Percentiles rank a stretch among this genome's conserved stretches.
These are phyloP conservation scores for Coemansia pectinata DNA, from an alignment of 192 early-diverging fungal species.

Conservation along the genomic window DNA sequence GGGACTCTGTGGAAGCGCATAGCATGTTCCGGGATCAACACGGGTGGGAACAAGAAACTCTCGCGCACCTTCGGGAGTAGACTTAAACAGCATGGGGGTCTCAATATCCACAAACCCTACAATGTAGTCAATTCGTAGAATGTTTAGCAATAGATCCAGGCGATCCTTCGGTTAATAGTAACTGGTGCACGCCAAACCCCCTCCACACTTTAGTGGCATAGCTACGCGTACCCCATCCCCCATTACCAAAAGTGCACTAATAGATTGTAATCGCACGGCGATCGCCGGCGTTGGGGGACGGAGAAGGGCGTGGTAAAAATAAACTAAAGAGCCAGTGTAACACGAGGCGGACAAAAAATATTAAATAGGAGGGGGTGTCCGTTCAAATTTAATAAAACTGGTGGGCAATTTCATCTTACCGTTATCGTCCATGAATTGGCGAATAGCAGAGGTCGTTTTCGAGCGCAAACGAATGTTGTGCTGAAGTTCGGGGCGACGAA, in stretches of 20 bases:
- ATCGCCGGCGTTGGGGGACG: constrained; percentile 10
- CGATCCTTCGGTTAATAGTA: not conserved
- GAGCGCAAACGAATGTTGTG: constrained; percentile 73
- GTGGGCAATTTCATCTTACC: constrained; percentile 42
- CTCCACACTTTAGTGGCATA: not conserved
- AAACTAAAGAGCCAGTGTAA: constrained; percentile 2
- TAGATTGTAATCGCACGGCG: not conserved
- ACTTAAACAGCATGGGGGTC: constrained; percentile 88
- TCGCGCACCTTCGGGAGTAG: constrained; percentile 89
- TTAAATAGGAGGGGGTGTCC: not conserved
- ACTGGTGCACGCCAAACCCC: not conserved
- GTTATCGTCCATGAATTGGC: constrained; percentile 68
- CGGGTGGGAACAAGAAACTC: constrained; percentile 95
- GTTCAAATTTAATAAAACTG: not conserved
- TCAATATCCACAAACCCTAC: constrained; percentile 88
- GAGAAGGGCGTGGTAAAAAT: constrained; percentile 1
- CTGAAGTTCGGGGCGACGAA: constrained; percentile 77
- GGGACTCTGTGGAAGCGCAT: constrained; percentile 88
- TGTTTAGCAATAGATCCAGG: constrained; percentile 3
- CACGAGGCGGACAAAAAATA: not conserved
- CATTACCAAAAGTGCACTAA: not conserved
- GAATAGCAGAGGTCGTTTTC: constrained; percentile 62
- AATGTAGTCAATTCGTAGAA: not conserved
- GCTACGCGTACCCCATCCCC: not conserved
- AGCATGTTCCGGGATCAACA: constrained; percentile 64